Percentiles rank a stretch among this genome's conserved stretches.
Conservation (phyloP, 2,329 filamentous ascomycete species). For the Phyllosticta citribraziliensis region DNA sequence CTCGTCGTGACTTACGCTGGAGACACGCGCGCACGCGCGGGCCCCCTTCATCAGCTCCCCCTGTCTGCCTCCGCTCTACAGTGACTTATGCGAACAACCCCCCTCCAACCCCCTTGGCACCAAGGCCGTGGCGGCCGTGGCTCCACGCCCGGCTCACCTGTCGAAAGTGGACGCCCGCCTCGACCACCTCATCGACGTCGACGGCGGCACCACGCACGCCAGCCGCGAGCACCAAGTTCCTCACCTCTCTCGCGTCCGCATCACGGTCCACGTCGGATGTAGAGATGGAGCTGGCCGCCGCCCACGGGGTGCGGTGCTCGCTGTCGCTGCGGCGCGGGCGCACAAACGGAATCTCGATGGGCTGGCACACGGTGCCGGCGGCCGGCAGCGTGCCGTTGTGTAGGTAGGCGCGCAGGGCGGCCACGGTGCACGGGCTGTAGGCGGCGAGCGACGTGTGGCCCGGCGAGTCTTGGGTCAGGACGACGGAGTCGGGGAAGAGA, state of each 20-base stretch:
- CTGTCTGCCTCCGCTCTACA: not conserved
- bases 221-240: too few relatives aligned
- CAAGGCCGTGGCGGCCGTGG: not conserved
- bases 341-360: slow-evolving; percentile 6
- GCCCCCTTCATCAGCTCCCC: too few relatives aligned
- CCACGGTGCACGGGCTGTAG: slow-evolving; percentile 27
- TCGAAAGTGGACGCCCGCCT: not conserved
- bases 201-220: too few relatives aligned
- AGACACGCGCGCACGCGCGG: too few relatives aligned
- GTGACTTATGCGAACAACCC: not conserved
- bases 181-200: not conserved
- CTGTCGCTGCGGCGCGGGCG: not conserved
- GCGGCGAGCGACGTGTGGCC: slow-evolving; percentile 37
- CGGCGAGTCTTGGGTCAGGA: slow-evolving; percentile 22
- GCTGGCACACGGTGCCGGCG: slow-evolving; percentile 3
- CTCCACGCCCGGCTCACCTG: not conserved
- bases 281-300: not conserved
- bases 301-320: not conserved
- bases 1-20: too few relatives aligned
- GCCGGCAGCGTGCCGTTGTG: slow-evolving; percentile 27
- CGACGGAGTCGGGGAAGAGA: slow-evolving; percentile 19
- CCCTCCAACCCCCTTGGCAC: not conserved
- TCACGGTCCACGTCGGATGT: not conserved
- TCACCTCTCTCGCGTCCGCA: too few relatives aligned
- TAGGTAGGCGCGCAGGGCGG: slow-evolving; percentile 29